Conservation (phyloP, 176 grass and related monocot genomes). For the Ensete ventricosum region DNA sequence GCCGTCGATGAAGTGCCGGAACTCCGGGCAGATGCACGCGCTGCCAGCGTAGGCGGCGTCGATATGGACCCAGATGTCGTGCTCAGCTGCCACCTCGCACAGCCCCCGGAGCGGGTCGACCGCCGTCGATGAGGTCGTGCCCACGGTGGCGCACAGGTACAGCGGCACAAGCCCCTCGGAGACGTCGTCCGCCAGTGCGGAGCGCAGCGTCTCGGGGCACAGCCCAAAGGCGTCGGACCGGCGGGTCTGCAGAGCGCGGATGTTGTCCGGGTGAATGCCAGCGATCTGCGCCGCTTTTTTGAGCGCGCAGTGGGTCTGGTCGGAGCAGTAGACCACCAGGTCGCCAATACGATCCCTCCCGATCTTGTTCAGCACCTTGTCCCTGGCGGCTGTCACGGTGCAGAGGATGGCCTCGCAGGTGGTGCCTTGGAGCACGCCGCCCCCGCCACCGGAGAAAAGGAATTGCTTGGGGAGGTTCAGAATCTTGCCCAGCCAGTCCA, state of each 20-base stretch:
- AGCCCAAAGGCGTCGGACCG: conserved; percentile 28
- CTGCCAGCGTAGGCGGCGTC: conserved; percentile 47
- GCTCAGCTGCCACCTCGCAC: conserved; percentile 12
- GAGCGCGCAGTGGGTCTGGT: conserved; percentile 55
- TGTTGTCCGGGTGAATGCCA: conserved; percentile 34
- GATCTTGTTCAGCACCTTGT: conserved; percentile 30
- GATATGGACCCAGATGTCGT: conserved; percentile 41
- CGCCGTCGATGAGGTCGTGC: conserved; percentile 37
- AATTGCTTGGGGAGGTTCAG: conserved; percentile 24
- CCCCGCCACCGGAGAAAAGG: conserved; percentile 36
- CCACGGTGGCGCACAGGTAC: conserved; percentile 49
- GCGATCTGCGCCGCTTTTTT: conserved; percentile 37
- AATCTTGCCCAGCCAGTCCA: conserved; percentile 50
- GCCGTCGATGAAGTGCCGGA: conserved; percentile 24
- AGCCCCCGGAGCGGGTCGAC: conserved; percentile 36
- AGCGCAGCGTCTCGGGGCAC: conserved; percentile 10
- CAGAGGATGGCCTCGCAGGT: conserved; percentile 55
- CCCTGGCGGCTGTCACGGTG: conserved; percentile 38
- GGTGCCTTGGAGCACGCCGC: conserved; percentile 43
- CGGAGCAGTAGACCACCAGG: conserved; percentile 55
- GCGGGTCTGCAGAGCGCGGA: conserved; percentile 34
- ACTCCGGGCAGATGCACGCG: conserved; percentile 48
- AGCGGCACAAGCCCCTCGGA: conserved; percentile 35
- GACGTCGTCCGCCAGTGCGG: conserved; percentile 34
- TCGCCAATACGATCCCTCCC: conserved; percentile 16